Percentiles rank a stretch among this genome's conserved stretches.
Conservation (phyloP, 768 basidiomycete species). For the Rubroboletus satanas region DNA sequence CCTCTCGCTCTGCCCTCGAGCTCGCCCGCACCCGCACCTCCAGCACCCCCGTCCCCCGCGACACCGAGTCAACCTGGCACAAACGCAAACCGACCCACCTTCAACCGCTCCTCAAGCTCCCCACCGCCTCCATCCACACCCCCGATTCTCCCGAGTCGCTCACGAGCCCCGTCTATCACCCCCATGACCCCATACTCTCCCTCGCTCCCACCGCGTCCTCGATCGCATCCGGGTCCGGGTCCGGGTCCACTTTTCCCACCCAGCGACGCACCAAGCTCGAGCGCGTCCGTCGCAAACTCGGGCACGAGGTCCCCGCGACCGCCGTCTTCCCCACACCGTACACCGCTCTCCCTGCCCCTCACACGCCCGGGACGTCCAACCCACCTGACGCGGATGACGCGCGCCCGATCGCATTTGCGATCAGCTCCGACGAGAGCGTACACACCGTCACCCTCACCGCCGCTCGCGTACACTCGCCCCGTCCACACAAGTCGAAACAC, state of each 20-base stretch:
- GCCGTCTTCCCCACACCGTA: slow-evolving; percentile 57
- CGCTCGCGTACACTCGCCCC: slow-evolving; percentile 16
- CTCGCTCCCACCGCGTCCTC: slow-evolving; percentile 15
- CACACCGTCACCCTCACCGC: slow-evolving; percentile 22
- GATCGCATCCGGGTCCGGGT: too few species aligned
- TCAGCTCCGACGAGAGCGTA: slow-evolving; percentile 27
- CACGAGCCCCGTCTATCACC: slow-evolving; percentile 3
- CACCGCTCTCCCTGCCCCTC: slow-evolving; percentile 8
- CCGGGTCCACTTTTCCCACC: too few species aligned
- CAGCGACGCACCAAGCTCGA: slow-evolving; percentile 60
- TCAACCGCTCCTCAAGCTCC: slow-evolving; percentile 23
- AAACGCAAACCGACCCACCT: slow-evolving; percentile 29
- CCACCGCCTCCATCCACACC: not conserved
- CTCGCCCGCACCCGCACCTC: not conserved
- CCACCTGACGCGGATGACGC: slow-evolving; percentile 19
- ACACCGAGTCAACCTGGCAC: slow-evolving; percentile 18
- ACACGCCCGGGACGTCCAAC: not conserved
- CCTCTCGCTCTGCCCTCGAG: not conserved
- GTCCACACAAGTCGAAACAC: slow-evolving; percentile 9
- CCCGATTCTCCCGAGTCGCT: slow-evolving; percentile 5
- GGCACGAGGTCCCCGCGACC: slow-evolving; percentile 56
- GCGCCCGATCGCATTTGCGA: slow-evolving; percentile 22
- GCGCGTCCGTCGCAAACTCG: slow-evolving; percentile 55
- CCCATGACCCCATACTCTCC: slow-evolving; percentile 21
- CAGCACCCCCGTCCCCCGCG: not conserved